A percentile compares a stretch with the other conserved stretches of the same genome.
Conservation (phyloP, 257 asterid species). For the Verbascum thapsus region DNA sequence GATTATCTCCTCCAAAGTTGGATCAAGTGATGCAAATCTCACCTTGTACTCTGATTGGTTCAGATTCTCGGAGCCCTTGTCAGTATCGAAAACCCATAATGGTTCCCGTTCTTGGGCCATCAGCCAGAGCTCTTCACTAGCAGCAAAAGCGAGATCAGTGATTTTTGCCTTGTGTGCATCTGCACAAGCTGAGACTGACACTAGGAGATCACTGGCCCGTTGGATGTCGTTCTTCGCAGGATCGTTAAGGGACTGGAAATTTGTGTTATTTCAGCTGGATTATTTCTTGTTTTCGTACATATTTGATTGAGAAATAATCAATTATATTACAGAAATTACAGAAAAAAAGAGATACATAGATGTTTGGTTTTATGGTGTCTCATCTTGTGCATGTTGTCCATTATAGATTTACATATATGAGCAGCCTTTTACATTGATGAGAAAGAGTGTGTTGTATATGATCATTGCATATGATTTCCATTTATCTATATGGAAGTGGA, state of each 20-base stretch:
- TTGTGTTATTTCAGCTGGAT: not conserved
- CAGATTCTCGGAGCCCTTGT: slow-evolving; percentile 38
- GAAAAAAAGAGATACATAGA: not conserved
- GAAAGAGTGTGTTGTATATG: not conserved
- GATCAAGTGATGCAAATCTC: slow-evolving; percentile 45
- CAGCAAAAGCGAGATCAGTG: slow-evolving; percentile 38
- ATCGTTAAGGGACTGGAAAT: slow-evolving; percentile 14
- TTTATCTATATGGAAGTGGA: too few species aligned
- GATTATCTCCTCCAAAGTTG: slow-evolving; percentile 49
- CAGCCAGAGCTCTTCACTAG: slow-evolving; percentile 50
- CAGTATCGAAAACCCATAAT: slow-evolving; percentile 45
- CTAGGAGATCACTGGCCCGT: slow-evolving; percentile 52
- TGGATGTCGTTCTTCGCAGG: slow-evolving; percentile 22
- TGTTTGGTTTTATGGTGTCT: not conserved
- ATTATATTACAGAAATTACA: not conserved
- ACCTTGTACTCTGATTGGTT: slow-evolving; percentile 43
- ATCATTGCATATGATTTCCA: not conserved
- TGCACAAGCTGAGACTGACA: slow-evolving; percentile 48
- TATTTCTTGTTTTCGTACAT: not conserved
- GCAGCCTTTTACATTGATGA: too few species aligned
- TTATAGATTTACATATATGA: not conserved
- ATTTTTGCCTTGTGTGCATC: slow-evolving; percentile 40
- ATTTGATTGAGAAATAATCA: not conserved
- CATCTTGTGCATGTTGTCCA: not conserved
- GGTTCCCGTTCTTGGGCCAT: slow-evolving; percentile 45